These are phyloP conservation scores for Salix koriyanagi DNA, from an alignment of 345 rosid genomes.

Conservation along the genomic window DNA sequence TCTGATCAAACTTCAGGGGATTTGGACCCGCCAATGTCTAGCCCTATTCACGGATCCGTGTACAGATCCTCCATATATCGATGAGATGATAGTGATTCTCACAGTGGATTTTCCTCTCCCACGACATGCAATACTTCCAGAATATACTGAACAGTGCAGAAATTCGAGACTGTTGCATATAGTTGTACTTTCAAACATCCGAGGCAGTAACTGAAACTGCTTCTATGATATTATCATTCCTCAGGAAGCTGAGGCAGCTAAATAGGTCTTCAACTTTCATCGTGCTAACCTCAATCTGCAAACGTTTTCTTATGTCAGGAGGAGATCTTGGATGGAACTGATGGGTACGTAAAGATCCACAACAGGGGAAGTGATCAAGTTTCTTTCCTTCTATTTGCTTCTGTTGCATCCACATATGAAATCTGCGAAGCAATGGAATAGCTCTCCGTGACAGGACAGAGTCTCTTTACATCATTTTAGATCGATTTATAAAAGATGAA, in stretches of 20 bases:
- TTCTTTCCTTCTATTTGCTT: neutral
- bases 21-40: neutral
- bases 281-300: neutral
- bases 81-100: neutral
- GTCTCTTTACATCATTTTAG: neutral
- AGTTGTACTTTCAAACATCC: neutral
- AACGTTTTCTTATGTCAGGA: constrained; percentile 50
- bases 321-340: constrained; percentile 96
- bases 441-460: neutral
- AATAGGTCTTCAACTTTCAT: neutral
- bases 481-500: neutral
- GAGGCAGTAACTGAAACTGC: neutral
- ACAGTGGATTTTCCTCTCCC: neutral
- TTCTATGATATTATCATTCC: neutral
- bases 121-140: neutral
- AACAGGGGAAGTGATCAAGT: constrained; percentile 40
- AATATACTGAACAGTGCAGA: neutral
- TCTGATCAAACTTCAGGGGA: neutral
- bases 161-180: neutral
- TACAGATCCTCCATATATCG: neutral
- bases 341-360: constrained; percentile 88
- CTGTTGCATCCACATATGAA: neutral
- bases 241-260: neutral
- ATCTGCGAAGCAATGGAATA: neutral
- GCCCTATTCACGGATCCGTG: neutral